Evolutionary conservation across 305 asterid genomes (phyloP), one percentile per base, ranked within the genome.

Genomic region (Plantago lanceolata): DNA sequence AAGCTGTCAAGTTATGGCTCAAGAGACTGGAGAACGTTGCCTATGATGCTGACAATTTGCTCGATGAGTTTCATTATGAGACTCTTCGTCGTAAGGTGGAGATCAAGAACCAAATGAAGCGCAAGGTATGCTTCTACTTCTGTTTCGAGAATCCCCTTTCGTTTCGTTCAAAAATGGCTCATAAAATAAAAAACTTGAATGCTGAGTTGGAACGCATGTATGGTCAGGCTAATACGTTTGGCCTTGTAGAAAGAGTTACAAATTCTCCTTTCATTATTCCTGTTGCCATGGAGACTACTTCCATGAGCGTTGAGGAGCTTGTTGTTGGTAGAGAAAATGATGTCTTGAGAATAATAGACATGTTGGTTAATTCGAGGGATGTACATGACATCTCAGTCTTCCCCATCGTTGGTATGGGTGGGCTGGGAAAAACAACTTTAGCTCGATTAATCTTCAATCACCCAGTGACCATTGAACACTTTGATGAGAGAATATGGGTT

Each of bases 41-140:
- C 40, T 57, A 48, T 48, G 53, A 48, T 31, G 63, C n/a, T 8
- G 49, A 57, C 48, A 18, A 57, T 26, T 31, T 57, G 47, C 12
- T 57, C 2, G 63, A 33, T 35, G 48, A 33, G 24, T 57, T 57
- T 48, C 53, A 48, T 1, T 48, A 48, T 3, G 53, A 48, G 4
- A 48, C 53, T 12, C 44, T 31, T 8, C 48, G 63, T 2, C 21
- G 59, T n/a, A n/a, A 31, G 49, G 48, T 57, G 20, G 48, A 57
- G 63, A 33, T 31, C 14, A 24, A 24, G 28, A 24, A 24, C 28
- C 28, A 24, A 24, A 24, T 24, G 28, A 24, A 24, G 28, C 28
- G 15, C 15, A 17, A 33, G 26, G 44, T 31, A 2, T 57, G 28
- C 24, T 57, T 33, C 24, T 29, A 3, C 40, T 29, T 33, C 24